A percentile compares a stretch with the other conserved stretches of the same genome.
Evolutionary conservation across 1,284 basidiomycete genomes (phyloP).

Genomic region (Phlebopus sp.): DNA sequence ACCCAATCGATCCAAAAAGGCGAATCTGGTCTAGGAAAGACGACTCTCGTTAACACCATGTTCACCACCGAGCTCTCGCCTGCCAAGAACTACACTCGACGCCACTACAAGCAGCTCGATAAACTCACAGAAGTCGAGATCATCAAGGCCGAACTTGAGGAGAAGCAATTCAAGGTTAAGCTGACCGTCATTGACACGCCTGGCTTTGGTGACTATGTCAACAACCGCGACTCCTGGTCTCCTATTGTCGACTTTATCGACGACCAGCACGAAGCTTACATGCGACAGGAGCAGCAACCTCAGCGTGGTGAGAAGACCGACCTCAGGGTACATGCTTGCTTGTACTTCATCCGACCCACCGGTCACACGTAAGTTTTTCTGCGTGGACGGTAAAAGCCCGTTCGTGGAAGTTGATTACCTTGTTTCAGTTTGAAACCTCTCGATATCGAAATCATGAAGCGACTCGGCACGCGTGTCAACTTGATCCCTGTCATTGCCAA

Average conservation of each 20-base stretch:
- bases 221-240: slow-evolving; percentile 98
- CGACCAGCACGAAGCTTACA: slow-evolving; percentile 99
- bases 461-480: slow-evolving; percentile 93
- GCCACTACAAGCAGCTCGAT: slow-evolving; percentile 96
- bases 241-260: slow-evolving; percentile 99
- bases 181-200: slow-evolving; percentile 98
- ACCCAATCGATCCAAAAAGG: slow-evolving; percentile 44
- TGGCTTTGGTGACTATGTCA: slow-evolving; percentile 99
- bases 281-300: slow-evolving; percentile 99
- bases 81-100: slow-evolving; percentile 86
- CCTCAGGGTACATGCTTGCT: slow-evolving; percentile 92
- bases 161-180: slow-evolving; percentile 99
- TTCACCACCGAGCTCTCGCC: slow-evolving; percentile 97
- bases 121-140: slow-evolving; percentile 98
- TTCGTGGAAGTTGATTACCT: slow-evolving; percentile 8
- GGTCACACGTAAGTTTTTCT: slow-evolving; percentile 83
- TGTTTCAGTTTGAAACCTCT: slow-evolving; percentile 88
- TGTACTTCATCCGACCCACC: slow-evolving; percentile 97
- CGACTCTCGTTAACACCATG: slow-evolving; percentile 97
- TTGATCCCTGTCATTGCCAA: slow-evolving; percentile 97
- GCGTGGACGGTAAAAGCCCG: slow-evolving; percentile 4
- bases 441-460: slow-evolving; percentile 99
- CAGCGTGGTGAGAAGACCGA: slow-evolving; percentile 92
- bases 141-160: slow-evolving; percentile 96
- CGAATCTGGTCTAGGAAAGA: slow-evolving; percentile 94